Base-by-base conservation (phyloP, 2,329 filamentous ascomycete genomes). In the Colletotrichum zoysiae region DNA sequence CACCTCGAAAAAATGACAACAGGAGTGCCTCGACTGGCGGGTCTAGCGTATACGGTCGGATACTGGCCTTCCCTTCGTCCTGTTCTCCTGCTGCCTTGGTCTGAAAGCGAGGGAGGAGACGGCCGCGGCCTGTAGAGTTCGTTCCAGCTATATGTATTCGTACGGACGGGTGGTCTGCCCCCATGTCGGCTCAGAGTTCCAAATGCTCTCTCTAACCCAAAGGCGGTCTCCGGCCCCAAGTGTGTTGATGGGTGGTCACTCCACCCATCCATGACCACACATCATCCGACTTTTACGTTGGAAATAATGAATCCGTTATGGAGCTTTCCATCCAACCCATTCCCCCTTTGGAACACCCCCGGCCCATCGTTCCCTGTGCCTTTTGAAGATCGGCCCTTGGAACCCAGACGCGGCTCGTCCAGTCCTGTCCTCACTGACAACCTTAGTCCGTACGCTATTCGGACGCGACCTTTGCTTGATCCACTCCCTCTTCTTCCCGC, bases 361-460 rank as follows among this genome's bases (percentile, higher is more conserved):
- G 46, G 65, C 40, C 51, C 59, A 50, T 23, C 30, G 48, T 50
- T 59, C 53, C 59, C 69, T 69, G 69, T 59, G 44, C 60, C 8
- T 38, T 11, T 71, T 57, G 46, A 69, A 69, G 70, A 71, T 71
- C 70, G 70, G 65, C 70, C 65, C 65, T 70, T 70, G 65, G 33
- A 16, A 35, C 53, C 59, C n/a, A 46, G 20, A 65, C 38, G 53
- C 58, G 57, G 56, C 67, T 59, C 38, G 58, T 53, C 67, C 38
- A 40, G 35, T 40, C 23, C 44, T 14, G 46, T 23, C n/a, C n/a
- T 48, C 4, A 14, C 46, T 23, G 23, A 23, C 44, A 20, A 42
- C 26, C 30, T 46, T 20, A 48, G 12, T 40, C 65, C 55, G 55
- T 55, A 44, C 9, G 7, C 44, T 46, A n/a, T 6, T 8, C 46